phyloP scores from a whole-genome alignment of 2,329 filamentous ascomycete species.

The Aureobasidium sp. region DNA sequence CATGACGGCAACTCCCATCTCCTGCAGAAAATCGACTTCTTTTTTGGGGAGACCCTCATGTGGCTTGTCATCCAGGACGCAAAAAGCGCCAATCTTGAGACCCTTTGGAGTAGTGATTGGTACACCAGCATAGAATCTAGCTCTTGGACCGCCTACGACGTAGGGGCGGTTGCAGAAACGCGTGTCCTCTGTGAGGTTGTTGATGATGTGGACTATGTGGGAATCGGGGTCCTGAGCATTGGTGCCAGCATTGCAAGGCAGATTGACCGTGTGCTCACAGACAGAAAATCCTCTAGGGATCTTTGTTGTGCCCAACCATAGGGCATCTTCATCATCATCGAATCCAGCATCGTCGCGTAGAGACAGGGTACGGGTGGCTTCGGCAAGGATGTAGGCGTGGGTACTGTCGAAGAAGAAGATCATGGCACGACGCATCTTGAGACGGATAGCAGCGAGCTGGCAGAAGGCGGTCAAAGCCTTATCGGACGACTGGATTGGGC shows the following conservation, averaged over 20 bases:
- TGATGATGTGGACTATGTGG: constrained; percentile 16
- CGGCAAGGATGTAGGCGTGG: constrained; percentile 45
- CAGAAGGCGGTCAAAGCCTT: constrained; percentile 31
- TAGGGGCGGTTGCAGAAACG: constrained; percentile 28
- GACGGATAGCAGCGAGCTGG: constrained; percentile 33
- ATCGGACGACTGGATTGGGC: constrained; percentile 21
- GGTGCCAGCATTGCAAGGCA: not conserved
- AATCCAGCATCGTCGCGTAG: constrained; percentile 32
- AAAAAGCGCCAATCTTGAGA: constrained; percentile 54
- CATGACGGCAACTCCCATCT: constrained; percentile 37
- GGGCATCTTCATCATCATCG: constrained; percentile 28
- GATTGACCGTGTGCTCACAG: constrained; percentile 29
- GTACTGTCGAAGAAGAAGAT: constrained; percentile 43
- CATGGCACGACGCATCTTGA: constrained; percentile 31
- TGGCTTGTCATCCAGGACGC: constrained; percentile 52
- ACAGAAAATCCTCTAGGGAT: constrained; percentile 30
- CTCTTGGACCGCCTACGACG: constrained; percentile 23
- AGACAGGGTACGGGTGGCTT: constrained; percentile 39
- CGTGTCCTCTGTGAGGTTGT: constrained; percentile 27
- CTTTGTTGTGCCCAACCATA: constrained; percentile 31
- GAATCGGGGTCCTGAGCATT: constrained; percentile 22
- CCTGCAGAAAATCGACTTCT: constrained; percentile 50
- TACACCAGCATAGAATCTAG: constrained; percentile 51
- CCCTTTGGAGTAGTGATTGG: constrained; percentile 54
- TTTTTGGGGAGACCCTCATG: constrained; percentile 44